Base-by-base conservation (phyloP, 2,329 filamentous ascomycete genomes). In the Aspergillus texensis region DNA sequence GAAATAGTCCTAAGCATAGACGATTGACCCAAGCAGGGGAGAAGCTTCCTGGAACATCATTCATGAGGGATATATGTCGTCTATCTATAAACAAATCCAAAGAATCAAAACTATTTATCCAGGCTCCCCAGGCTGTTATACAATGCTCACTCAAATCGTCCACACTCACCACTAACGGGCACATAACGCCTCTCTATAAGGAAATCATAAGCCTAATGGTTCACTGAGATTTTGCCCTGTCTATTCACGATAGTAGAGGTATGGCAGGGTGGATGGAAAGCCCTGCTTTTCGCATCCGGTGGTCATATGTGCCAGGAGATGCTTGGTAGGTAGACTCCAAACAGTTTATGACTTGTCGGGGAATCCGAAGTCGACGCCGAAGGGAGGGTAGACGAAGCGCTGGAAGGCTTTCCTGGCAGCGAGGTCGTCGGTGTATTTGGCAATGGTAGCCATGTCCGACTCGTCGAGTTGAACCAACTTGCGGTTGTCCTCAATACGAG, bases 281-380 rank as follows among this genome's bases (percentile, higher is more conserved):
- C 32, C 32, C 52, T 55, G 34, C 48, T 55, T 55, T 55, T n/a
- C 11, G 6, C 24, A 12, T 19, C 16, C 30, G 21, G 26, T 21
- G 36, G 36, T 21, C 39, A 36, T 54, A 36, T 55, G 34, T 36
- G 9, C 52, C 4, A 36, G 30, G 32, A 26, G 52, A 24, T 55
- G 4, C 50, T 34, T 19, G 21, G 12, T 36, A 24, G 30, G 52
- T 55, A 39, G 48, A 52, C 28, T 34, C 30, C 8, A 26, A 21
- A 21, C 39, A 26, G 57, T 48, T 57, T 54, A 63, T 6, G 63
- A 65, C 83, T 89, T 89, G 74, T 91, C 89, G n/a, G 88, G 89
- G 80, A 91, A 91, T 2, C 89, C 89, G 75, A 92, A 89, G 71
- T 89, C 82, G 56, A 90, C 78, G 3, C 87, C 88, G 71, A 91